phyloP scores from a whole-genome alignment of 202 grass and related monocot genomes.

The Eragrostis tef region DNA sequence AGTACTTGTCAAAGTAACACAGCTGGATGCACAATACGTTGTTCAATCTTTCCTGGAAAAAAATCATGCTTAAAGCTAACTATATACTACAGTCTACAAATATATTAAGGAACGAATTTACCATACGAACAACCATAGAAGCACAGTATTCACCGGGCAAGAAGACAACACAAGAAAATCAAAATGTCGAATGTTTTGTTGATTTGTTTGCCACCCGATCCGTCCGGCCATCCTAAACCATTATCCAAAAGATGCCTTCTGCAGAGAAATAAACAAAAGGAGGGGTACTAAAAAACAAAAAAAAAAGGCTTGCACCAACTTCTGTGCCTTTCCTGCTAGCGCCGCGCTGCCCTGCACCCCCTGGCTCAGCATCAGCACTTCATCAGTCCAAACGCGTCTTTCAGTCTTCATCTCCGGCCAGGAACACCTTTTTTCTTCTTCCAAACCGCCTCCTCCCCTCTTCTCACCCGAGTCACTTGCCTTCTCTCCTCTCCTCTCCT shows the following conservation, averaged over 20 bases:
- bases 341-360: conserved; percentile 8
- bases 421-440: conserved; percentile 39
- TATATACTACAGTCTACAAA: too few species aligned
- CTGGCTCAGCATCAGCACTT: conserved; percentile 16
- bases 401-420: conserved; percentile 33
- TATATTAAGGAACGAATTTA: too few species aligned
- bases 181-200: not conserved
- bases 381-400: conserved; percentile 53
- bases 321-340: conserved; percentile 15
- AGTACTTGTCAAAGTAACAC: too few species aligned
- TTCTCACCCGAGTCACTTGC: conserved; percentile 9
- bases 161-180: not conserved
- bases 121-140: not conserved
- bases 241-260: not conserved
- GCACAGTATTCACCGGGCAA: too few species aligned
- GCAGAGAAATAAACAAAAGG: conserved; percentile 38
- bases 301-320: conserved; percentile 28
- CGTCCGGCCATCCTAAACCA: conserved; percentile 20
- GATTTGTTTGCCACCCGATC: conserved; percentile 9
- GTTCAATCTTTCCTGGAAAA: too few species aligned
- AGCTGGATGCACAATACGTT: too few species aligned
- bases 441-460: conserved; percentile 13
- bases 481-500: not conserved
- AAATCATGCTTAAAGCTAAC: too few species aligned
- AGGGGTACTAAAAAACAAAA: conserved; percentile 8